Base-by-base conservation (phyloP, 2,329 filamentous ascomycete species). In the Aspergillus quadricinctus region DNA sequence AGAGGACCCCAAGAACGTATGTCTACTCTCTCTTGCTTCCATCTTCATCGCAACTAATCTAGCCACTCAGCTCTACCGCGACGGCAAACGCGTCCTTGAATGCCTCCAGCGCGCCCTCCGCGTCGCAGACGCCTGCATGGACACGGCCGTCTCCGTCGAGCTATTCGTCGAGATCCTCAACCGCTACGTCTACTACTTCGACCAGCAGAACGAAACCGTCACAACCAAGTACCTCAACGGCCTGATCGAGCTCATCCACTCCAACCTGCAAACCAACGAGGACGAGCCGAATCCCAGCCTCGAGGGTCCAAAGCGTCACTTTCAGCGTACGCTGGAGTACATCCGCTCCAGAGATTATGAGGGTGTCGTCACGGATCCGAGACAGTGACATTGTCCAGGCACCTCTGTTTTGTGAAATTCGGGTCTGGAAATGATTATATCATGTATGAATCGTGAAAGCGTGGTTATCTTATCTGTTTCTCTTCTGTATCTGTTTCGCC, bases 81-180 rank as follows among this genome's bases (percentile, higher is more conserved):
- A 99, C 67, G 94, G 94, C 54, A 99, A 99, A 77, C 87, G 94
- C 50, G 94, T 99, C 2, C 84, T 99, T 5, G 94, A 99, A 74
- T 99, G 94, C 69, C 81, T 99, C 49, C 94, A 99, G 75, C 88
- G 94, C 55, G 94, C 94, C 10, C 86, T 99, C 9, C 88, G 95
- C 37, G 95, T 99, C 28, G 95, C 94, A 2, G 94, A 99, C 75
- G 95, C 94, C 6, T 99, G 94, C 78, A 99, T 99, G 94, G 95
- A 99, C 75, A 94, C 92, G 7, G 91, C 92, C 6, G 92, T 97
- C 3, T 97, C 92, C 2, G 94, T 99, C 49, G 95, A 99, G 76
- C 83, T 99, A 50, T 99, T 99, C 75, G 93, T 99, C 56, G 94
- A 99, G 77, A 99, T 99, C 61, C 79, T 99, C 55, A 97, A 99